These are phyloP conservation scores for Mycena pura DNA, from an alignment of 768 basidiomycete species.

Conservation along the genomic window DNA sequence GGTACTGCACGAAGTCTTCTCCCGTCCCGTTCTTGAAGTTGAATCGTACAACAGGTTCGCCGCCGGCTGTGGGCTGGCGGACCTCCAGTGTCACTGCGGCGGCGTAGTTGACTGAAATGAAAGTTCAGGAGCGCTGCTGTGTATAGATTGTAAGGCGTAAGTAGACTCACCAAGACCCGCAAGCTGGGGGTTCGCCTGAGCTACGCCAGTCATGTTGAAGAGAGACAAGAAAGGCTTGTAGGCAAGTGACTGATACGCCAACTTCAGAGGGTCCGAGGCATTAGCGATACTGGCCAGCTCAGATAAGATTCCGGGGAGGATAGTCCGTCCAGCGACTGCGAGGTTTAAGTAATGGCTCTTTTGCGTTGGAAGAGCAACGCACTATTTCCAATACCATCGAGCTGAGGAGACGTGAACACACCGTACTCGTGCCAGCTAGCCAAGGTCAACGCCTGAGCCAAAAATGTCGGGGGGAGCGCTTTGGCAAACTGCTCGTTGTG, in stretches of 20 bases:
- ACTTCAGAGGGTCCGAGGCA: conserved; percentile 56
- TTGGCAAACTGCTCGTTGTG: conserved; percentile 64
- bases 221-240: conserved; percentile 83
- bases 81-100: conserved; percentile 65
- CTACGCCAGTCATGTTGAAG: conserved; percentile 77
- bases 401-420: conserved; percentile 61
- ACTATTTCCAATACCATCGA: conserved; percentile 74
- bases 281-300: conserved; percentile 60
- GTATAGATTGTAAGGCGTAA: too few relatives aligned
- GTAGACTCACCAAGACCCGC: conserved; percentile 59
- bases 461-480: conserved; percentile 52
- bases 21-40: conserved; percentile 76
- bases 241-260: conserved; percentile 65
- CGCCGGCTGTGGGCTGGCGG: conserved; percentile 51
- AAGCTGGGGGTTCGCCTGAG: conserved; percentile 55
- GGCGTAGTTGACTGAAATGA: conserved; percentile 69
- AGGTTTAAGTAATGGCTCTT: background rate
- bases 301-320: conserved; percentile 65
- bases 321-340: conserved; percentile 70
- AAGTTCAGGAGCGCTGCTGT: background rate
- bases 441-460: conserved; percentile 62
- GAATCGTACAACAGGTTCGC: conserved; percentile 63
- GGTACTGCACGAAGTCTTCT: conserved; percentile 52
- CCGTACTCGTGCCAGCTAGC: conserved; percentile 79
- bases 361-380: conserved; percentile 9